Evolutionary conservation across 768 basidiomycete genomes (phyloP), one percentile per base, ranked within the genome.

Genomic region (Mycena latifolia): DNA sequence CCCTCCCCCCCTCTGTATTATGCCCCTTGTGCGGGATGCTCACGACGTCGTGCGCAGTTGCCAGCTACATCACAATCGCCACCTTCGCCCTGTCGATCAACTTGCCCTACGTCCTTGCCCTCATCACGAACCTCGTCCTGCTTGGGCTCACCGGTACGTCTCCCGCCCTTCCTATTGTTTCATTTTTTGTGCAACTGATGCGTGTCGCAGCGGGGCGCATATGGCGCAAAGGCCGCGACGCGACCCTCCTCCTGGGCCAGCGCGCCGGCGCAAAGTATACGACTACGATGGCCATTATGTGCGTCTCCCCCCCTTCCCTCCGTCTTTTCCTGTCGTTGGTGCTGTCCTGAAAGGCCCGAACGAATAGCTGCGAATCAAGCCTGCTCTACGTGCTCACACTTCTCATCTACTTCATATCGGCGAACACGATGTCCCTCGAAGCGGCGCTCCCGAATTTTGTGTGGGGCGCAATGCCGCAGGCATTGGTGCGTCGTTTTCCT

Each of bases 291-390:
- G 53, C 33, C 25, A 62, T 62, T 2, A 17, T 62, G 61, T 55
- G 53, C 17, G 45, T 55, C 11, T 25, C 24, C 15, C 28, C 25
- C 12, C n/a, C 22, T 35, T n/a, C n/a, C n/a, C n/a, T n/a, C n/a
- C n/a, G n/a, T n/a, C n/a, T n/a, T n/a, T n/a, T n/a, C n/a, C n/a
- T n/a, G n/a, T n/a, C n/a, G n/a, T n/a, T n/a, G n/a, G n/a, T n/a
- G n/a, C n/a, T n/a, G n/a, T n/a, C n/a, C n/a, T n/a, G n/a, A n/a
- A n/a, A n/a, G n/a, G n/a, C n/a, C n/a, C n/a, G n/a, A n/a, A n/a
- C n/a, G n/a, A n/a, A n/a, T n/a, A 62, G 61, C 43, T 62, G 61
- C 53, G 61, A 62, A 25, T 62, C 61, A 1, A 62, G 61, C 24
- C 53, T 62, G 14, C 53, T 62, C 8, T 62, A 62, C 25, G 31